These are phyloP conservation scores for Nothopassalora personata DNA, from an alignment of 2,329 filamentous ascomycete species.

Conservation along the genomic window DNA sequence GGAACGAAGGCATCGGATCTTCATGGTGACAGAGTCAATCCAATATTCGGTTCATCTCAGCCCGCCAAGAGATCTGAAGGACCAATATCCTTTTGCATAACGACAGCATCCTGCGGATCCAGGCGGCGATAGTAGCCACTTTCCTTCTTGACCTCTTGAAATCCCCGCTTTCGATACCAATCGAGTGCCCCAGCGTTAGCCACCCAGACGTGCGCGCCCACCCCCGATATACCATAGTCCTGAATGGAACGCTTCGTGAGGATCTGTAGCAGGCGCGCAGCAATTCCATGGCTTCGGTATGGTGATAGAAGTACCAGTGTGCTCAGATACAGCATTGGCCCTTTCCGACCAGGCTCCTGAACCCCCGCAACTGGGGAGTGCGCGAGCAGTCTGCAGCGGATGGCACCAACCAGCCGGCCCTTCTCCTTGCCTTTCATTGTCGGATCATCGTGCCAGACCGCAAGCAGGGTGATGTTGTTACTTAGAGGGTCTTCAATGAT, in stretches of 20 bases:
- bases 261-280: slow-evolving; percentile 47
- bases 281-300: slow-evolving; percentile 54
- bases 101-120: slow-evolving; percentile 51
- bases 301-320: slow-evolving; percentile 56
- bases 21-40: neutral
- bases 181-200: slow-evolving; percentile 54
- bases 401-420: slow-evolving; percentile 42
- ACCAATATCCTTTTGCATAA: slow-evolving; percentile 41
- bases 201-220: slow-evolving; percentile 62
- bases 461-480: slow-evolving; percentile 53
- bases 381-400: slow-evolving; percentile 43
- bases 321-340: slow-evolving; percentile 53
- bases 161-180: slow-evolving; percentile 58
- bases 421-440: slow-evolving; percentile 15
- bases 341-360: slow-evolving; percentile 9
- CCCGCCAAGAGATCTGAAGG: slow-evolving; percentile 21
- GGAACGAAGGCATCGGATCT: neutral
- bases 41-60: neutral
- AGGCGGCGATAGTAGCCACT: slow-evolving; percentile 56
- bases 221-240: slow-evolving; percentile 46
- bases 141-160: slow-evolving; percentile 48
- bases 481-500: slow-evolving; percentile 51
- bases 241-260: slow-evolving; percentile 36
- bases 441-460: slow-evolving; percentile 50
- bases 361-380: slow-evolving; percentile 8